Base-by-base conservation (phyloP, 1,284 basidiomycete genomes). In the Pseudozyma tsukubaensis region DNA sequence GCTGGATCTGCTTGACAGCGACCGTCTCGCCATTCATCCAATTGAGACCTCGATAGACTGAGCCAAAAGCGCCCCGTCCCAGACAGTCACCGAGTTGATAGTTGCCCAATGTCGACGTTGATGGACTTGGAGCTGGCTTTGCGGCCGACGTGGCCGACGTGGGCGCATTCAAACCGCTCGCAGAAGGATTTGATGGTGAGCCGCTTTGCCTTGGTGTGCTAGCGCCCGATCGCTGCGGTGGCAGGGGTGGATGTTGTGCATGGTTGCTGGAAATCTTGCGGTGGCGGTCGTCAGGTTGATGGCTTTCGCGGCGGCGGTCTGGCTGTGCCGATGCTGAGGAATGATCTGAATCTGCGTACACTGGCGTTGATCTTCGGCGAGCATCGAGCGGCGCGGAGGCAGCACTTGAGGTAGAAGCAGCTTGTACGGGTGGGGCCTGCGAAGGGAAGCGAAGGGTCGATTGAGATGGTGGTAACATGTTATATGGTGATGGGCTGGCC, bases 51-150 rank as follows among this genome's bases (percentile, higher is more conserved):
- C 93, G 83, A 85, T 94, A 97, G 72, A 97, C 94, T 83, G 94
- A 92, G 13, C 93, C 94, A 80, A 94, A 95, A 59, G 94, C 94
- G 77, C 94, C 94, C 85, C 94, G 94, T 44, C 94, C 94, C 13
- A 97, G 88, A 50, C 92, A 93, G 84, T 97, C 94, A 34, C 94
- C 94, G 47, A 97, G 89, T 50, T 70, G 67, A 43, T 76, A 76
- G 56, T 76, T 63, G 24, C 62, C 64, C 0, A 76, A 52, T 3
- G 62, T 59, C 2, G 64, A 42, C 4, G 39, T 40, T 1, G 64
- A 51, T 12, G 63, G 21, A 3, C 37, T 24, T 0, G 48, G 43
- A 16, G 55, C 50, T 6, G 57, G 29, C 14, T 57, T 61, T 12
- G 58, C 8, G 0, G 50, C n/a, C 16, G 52, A 4, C 5, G 59